Conservation (phyloP, 73 alveolate genomes). For the Paramecium sexaurelia region DNA sequence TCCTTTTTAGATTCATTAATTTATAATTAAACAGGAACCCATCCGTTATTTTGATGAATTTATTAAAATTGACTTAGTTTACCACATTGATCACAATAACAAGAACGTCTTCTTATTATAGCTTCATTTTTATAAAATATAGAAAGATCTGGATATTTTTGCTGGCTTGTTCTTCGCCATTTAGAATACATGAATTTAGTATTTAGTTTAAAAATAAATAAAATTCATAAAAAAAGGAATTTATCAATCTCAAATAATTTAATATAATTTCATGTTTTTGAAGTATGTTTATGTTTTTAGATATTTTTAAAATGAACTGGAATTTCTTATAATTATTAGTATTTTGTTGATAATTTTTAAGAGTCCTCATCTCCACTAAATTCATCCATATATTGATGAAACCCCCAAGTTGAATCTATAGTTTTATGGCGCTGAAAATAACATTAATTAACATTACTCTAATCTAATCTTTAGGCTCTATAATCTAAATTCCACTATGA, state of each 20-base stretch:
- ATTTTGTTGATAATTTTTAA: background rate
- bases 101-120: background rate
- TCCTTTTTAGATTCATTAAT: background rate
- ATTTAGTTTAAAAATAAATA: background rate
- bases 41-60: background rate
- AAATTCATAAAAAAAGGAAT: background rate
- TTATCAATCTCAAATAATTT: background rate
- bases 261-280: background rate
- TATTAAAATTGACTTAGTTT: background rate
- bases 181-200: background rate
- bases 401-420: slow-evolving; percentile 14
- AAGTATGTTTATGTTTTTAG: background rate
- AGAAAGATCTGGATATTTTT: background rate
- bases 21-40: background rate
- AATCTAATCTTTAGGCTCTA: background rate
- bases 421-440: background rate
- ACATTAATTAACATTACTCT: background rate
- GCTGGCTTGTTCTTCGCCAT: background rate
- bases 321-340: background rate
- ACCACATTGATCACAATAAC: slow-evolving; percentile 27
- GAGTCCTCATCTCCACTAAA: background rate
- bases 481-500: background rate
- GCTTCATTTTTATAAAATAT: background rate
- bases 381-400: background rate
- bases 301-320: background rate